Evolutionary conservation across 176 grass and related monocot species (phyloP).

Genomic region (Triticum urartu): DNA sequence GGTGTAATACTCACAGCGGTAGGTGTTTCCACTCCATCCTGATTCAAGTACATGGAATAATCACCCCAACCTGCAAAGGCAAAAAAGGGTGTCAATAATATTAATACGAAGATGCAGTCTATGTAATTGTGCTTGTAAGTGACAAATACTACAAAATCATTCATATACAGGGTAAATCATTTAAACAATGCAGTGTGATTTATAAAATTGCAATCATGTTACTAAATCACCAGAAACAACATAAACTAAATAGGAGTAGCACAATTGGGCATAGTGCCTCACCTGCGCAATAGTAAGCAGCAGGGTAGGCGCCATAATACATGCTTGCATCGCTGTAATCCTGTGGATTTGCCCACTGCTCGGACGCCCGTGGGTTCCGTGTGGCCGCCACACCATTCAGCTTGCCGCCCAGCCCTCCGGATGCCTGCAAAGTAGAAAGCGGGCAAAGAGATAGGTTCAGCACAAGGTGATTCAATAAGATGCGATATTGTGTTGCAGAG

Average conservation of each 20-base stretch:
- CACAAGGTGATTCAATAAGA: background rate
- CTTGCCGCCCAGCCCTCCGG: slow-evolving; percentile 17
- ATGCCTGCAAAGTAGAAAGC: slow-evolving; percentile 16
- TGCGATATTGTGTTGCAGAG: background rate
- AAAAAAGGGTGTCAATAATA: background rate
- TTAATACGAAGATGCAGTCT: background rate
- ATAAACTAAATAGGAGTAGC: background rate
- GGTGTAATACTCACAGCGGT: slow-evolving; percentile 35
- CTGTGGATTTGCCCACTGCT: slow-evolving; percentile 42
- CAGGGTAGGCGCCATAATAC: slow-evolving; percentile 43
- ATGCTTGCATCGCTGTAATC: slow-evolving; percentile 46
- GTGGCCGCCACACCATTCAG: slow-evolving; percentile 13
- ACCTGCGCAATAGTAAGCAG: slow-evolving; percentile 68
- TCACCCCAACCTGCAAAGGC: slow-evolving; percentile 50
- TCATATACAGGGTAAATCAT: background rate
- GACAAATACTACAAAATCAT: background rate
- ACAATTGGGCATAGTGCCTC: background rate
- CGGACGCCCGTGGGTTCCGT: slow-evolving; percentile 10
- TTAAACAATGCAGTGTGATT: too few relatives aligned
- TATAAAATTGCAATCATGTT: background rate
- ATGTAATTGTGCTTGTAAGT: background rate
- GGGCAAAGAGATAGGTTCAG: background rate
- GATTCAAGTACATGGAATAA: slow-evolving; percentile 35
- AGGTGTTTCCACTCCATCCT: slow-evolving; percentile 41
- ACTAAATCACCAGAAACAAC: background rate